These are phyloP conservation scores for Paecilomyces sp. DNA, from an alignment of 2,329 filamentous ascomycete genomes.

Conservation along the genomic window DNA sequence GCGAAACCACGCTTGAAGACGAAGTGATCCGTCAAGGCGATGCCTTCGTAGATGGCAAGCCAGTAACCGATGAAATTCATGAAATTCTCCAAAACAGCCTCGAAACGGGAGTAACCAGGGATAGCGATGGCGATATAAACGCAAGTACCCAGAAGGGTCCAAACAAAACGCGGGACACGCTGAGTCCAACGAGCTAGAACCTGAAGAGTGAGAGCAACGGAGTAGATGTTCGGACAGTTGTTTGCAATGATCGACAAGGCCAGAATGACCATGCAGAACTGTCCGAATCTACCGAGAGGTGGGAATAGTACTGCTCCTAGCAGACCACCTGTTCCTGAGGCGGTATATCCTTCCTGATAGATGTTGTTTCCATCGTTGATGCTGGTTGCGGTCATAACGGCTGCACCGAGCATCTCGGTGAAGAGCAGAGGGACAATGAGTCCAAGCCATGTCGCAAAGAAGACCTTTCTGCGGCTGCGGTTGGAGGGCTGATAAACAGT, in stretches of 20 bases:
- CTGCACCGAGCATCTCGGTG: conserved; percentile 65
- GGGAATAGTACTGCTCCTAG: conserved; percentile 58
- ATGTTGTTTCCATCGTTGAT: conserved; percentile 47
- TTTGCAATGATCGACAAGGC: conserved; percentile 62
- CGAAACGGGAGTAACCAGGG: conserved; percentile 61
- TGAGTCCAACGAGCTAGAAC: conserved; percentile 54
- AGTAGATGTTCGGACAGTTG: conserved; percentile 69
- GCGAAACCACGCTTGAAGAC: conserved; percentile 56
- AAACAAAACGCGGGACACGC: conserved; percentile 60
- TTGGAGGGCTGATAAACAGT: conserved; percentile 67
- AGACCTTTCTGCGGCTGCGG: conserved; percentile 56
- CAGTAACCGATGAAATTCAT: conserved; percentile 65
- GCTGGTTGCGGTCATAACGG: conserved; percentile 58
- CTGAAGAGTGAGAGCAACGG: conserved; percentile 59
- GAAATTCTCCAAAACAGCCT: conserved; percentile 60
- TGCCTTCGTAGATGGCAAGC: conserved; percentile 65
- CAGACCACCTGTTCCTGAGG: conserved; percentile 58
- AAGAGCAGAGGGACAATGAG: conserved; percentile 67
- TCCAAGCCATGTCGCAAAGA: conserved; percentile 61
- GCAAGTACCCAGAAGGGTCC: conserved; percentile 55
- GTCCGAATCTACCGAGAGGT: conserved; percentile 59
- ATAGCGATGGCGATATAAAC: conserved; percentile 64
- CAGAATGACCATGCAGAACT: conserved; percentile 63
- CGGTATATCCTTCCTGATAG: conserved; percentile 49
- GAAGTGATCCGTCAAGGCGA: conserved; percentile 61